Evolutionary conservation across 106 monocot species (phyloP), one percentile per base, ranked within the genome.

Genomic region (Agapanthus africanus): DNA sequence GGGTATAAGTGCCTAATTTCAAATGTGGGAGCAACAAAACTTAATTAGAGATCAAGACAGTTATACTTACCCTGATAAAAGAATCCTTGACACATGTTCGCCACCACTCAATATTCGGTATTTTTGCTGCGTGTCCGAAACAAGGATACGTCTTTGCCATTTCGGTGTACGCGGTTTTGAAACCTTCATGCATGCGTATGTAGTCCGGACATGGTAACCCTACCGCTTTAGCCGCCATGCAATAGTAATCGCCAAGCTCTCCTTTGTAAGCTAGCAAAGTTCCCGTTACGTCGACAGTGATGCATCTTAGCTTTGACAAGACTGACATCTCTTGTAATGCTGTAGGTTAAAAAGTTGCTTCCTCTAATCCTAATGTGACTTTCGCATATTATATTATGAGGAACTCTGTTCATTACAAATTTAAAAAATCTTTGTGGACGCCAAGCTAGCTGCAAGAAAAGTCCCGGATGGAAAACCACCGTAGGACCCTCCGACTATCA

Each of bases 261-360:
- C 95, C 95, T 83, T 95, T 95, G 79, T 95, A 95, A 40, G 95
- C 95, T 32, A 95, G 72, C 11, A 95, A 73, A 70, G 95, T 95
- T 0, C 95, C 95, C n/a, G 95, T 95, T 23, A 91, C 95, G 76
- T 95, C 95, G 25, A 95, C 49, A 16, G 95, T 95, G 40, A 95
- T 81, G 50, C 87, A 88, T 0, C 86, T 73, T 38, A 95, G 66
- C 81, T 84, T 95, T 26, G 85, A 80, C 63, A 91, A 70, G 28
- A 95, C 32, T 36, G 95, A 88, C 91, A 88, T 86, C n/a, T 61
- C 15, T 65, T 8, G 35, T 34, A 19, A n/a, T n/a, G n/a, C n/a
- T n/a, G n/a, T n/a, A n/a, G n/a, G n/a, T n/a, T n/a, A n/a, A n/a
- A n/a, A n/a, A 61, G n/a, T n/a, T 61, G 33, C 35, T 61, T 33